A percentile compares a stretch with the other conserved stretches of the same genome.
Evolutionary conservation across 768 basidiomycete genomes (phyloP).

Genomic region (Termitomyces sp.): DNA sequence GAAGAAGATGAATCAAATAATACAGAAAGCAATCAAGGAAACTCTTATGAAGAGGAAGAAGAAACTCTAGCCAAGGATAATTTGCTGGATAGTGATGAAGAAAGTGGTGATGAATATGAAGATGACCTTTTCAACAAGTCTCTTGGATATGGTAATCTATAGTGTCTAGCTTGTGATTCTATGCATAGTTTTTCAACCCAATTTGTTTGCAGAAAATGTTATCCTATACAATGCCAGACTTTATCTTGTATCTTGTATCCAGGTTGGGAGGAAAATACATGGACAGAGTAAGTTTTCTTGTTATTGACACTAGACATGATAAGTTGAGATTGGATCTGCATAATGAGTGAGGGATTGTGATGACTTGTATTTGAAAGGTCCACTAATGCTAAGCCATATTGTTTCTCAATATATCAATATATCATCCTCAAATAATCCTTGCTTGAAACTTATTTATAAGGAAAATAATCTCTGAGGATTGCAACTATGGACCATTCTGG

Average conservation of each 20-base stretch:
- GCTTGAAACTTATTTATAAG: too few relatives aligned
- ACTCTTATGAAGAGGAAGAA: not conserved
- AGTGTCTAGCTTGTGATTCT: not conserved
- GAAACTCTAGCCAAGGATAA: not conserved
- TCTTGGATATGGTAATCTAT: not conserved
- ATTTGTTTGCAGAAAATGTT: too few relatives aligned
- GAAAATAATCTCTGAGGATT: not conserved
- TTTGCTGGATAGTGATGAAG: not conserved
- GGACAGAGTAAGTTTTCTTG: not conserved
- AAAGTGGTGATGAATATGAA: not conserved
- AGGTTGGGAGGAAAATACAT: not conserved
- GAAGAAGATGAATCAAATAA: too few relatives aligned
- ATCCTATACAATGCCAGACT: too few relatives aligned
- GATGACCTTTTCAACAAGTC: not conserved
- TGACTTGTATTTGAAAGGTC: not conserved
- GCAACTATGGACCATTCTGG: not conserved
- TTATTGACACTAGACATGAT: not conserved
- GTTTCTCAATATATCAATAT: not conserved
- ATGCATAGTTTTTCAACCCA: too few relatives aligned
- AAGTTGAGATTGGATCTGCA: not conserved
- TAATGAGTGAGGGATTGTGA: not conserved
- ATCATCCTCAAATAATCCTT: not conserved
- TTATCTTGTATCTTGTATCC: not conserved
- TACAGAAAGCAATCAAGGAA: too few relatives aligned
- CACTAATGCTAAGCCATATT: not conserved